Evolutionary conservation across 2,329 filamentous ascomycete genomes (phyloP).

Genomic region (Xylaria sp.): DNA sequence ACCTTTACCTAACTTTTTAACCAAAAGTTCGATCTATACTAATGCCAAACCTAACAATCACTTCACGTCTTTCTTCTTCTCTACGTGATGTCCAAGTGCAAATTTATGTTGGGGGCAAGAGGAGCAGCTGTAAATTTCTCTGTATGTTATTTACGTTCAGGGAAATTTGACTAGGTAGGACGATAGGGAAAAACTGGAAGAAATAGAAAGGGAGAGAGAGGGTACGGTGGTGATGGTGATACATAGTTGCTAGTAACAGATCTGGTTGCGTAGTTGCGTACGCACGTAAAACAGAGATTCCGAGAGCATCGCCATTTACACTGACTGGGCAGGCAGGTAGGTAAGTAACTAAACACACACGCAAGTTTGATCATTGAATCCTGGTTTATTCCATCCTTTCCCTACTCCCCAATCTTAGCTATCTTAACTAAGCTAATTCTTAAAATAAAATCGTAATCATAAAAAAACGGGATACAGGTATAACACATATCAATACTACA

Average conservation of each 20-base stretch:
- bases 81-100: neutral
- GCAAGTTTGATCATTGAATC: neutral
- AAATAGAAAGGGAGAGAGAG: neutral
- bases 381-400: neutral
- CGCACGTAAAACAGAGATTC: neutral
- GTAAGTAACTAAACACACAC: neutral
- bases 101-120: neutral
- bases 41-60: neutral
- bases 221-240: neutral
- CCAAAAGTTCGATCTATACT: slow-evolving; percentile 2
- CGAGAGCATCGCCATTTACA: neutral
- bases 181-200: no score
- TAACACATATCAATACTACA: slow-evolving; percentile 8
- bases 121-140: no score
- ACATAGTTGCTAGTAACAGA: no score
- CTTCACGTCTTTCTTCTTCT: no score
- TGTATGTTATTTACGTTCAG: no score
- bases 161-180: no score
- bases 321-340: neutral
- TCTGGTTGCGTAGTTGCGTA: neutral
- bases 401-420: neutral
- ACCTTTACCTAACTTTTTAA: neutral
- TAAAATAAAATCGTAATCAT: slow-evolving; percentile 18
- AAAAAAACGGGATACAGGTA: slow-evolving; percentile 12
- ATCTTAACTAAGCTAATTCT: slow-evolving; percentile 12